Evolutionary conservation across 805 yeast species (phyloP), one percentile per base, ranked within the genome.

Genomic region (Wickerhamiella kurtzmanii): DNA sequence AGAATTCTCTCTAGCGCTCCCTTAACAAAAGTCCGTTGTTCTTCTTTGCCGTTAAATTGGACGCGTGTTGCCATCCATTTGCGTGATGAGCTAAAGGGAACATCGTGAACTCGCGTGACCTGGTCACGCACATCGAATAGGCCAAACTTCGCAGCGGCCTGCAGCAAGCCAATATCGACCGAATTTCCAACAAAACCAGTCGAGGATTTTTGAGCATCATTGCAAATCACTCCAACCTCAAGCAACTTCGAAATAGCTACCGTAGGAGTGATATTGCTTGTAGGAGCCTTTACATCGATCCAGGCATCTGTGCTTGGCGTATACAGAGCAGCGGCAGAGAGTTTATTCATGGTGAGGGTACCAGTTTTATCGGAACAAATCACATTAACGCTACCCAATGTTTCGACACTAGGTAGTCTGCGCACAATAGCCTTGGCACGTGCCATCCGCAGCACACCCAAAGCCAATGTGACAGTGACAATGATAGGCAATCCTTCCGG

Each of bases 401-500:
- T 76, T 57, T 76, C 81, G 22, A 92, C 98, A 56, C 92, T 80
- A 16, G 98, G 97, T 53, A 92, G 70, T 56, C 96, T 76, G 60
- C 88, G 82, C 45, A 92, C 95, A 60, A 92, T 92, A 2, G 97
- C 98, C 58, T 82, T 83, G 56, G 87, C 80, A 45, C 77, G 78
- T 4, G 98, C 96, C 98, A 92, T 92, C 67, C 97, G 74, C 55
- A 92, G 70, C 40, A 92, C 98, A 44, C 98, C 98, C 19, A 92
- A 70, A 0, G 98, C 99, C 52, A 92, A 70, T 0, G 98, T 92
- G 8, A 92, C 98, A 4, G 99, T 89, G 37, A 92, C 98, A 62
- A 92, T 92, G 58, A 92, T 92, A 0, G 99, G 98, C 55, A 92
- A 74, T 46, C 99, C 99, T 65, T 92, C 99, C 3, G 99, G 99